Percentiles rank a stretch among this genome's conserved stretches.
phyloP scores from a whole-genome alignment of 495 filamentous ascomycete genomes.

The Penicillium turbatum region DNA sequence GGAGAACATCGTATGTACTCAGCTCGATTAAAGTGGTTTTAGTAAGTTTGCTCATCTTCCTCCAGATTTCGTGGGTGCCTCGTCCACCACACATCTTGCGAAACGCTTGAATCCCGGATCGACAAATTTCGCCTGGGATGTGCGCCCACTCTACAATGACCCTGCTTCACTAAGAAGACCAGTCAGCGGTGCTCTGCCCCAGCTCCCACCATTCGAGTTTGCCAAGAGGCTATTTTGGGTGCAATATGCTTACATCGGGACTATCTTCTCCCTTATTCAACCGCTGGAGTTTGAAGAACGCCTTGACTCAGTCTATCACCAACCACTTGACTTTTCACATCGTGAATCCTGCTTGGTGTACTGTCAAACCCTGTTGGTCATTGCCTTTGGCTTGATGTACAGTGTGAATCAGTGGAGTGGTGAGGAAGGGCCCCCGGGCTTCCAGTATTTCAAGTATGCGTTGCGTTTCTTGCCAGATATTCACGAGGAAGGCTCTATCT shows the following conservation, averaged over 20 bases:
- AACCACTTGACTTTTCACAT: conserved; percentile 31
- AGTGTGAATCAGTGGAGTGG: conserved; percentile 50
- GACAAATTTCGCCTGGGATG: conserved; percentile 37
- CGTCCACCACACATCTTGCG: conserved; percentile 33
- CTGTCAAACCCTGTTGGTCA: conserved; percentile 40
- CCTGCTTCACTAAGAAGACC: conserved; percentile 32
- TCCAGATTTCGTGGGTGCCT: conserved; percentile 34
- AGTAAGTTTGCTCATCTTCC: background rate
- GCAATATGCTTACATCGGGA: conserved; percentile 50
- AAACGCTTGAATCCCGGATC: conserved; percentile 34
- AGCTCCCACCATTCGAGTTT: conserved; percentile 41
- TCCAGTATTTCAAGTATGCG: conserved; percentile 48
- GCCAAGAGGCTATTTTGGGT: conserved; percentile 45
- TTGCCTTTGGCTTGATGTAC: conserved; percentile 51
- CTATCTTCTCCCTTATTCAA: conserved; percentile 47
- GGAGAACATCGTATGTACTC: conserved; percentile 34
- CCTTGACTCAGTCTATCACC: conserved; percentile 36
- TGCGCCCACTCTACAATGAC: conserved; percentile 38
- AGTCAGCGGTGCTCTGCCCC: conserved; percentile 24
- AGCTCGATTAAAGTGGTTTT: background rate
- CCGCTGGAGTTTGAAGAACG: conserved; percentile 41
- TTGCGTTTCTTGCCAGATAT: conserved; percentile 46
- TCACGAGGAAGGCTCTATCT: conserved; percentile 48
- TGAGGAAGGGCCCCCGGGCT: conserved; percentile 45
- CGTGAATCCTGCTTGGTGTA: conserved; percentile 34